Percentiles rank a stretch among this genome's conserved stretches.
phyloP scores from a whole-genome alignment of 2,329 filamentous ascomycete genomes.

The Harringtonia lauricola region DNA sequence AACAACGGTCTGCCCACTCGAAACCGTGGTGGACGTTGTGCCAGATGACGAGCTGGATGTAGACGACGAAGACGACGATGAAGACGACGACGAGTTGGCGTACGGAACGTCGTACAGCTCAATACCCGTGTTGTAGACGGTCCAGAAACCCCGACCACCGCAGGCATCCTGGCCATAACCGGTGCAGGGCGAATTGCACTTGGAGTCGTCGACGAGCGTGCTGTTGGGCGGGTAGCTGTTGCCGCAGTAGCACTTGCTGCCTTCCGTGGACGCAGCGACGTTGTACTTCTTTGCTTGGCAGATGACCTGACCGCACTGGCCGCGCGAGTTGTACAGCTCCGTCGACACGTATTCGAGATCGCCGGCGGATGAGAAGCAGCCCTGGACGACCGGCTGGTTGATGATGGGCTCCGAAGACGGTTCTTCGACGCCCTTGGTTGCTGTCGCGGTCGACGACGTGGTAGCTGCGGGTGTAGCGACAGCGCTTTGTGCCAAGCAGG shows the following conservation, averaged over 20 bases:
- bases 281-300: conserved; percentile 33
- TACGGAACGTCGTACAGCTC: conserved; percentile 26
- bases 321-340: conserved; percentile 25
- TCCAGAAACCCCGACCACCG: conserved; percentile 40
- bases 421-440: conserved; percentile 20
- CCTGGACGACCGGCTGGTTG: conserved; percentile 32
- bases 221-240: conserved; percentile 49
- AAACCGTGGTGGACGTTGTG: conserved; percentile 6
- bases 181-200: conserved; percentile 56
- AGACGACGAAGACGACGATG: conserved; percentile 6
- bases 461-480: conserved; percentile 6
- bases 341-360: conserved; percentile 20
- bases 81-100: conserved; percentile 15
- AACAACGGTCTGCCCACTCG: conserved; percentile 11
- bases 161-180: conserved; percentile 55
- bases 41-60: conserved; percentile 6
- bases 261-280: conserved; percentile 53
- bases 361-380: conserved; percentile 37
- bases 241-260: conserved; percentile 63
- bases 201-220: conserved; percentile 39
- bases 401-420: conserved; percentile 25
- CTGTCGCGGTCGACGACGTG: conserved; percentile 3
- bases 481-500: conserved; percentile 6
- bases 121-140: conserved; percentile 40
- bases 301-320: conserved; percentile 25